Evolutionary conservation across 768 basidiomycete genomes (phyloP).

Genomic region (Phallus indusiatus): DNA sequence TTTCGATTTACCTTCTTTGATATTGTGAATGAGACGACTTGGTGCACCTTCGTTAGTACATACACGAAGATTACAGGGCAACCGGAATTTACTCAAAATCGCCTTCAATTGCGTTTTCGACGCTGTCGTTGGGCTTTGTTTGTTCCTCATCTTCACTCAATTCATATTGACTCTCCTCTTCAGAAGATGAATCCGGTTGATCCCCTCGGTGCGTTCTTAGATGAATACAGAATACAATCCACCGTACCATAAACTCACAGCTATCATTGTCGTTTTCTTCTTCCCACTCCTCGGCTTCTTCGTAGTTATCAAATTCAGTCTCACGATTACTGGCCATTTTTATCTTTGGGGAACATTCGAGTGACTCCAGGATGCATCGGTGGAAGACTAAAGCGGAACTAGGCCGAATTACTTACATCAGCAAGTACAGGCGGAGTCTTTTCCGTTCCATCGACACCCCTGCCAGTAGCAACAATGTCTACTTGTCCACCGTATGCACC

Average conservation of each 20-base stretch:
- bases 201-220: neutral
- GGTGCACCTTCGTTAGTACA: neutral
- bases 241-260: neutral
- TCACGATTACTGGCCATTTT: neutral
- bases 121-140: slow-evolving; percentile 12
- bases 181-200: neutral
- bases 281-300: neutral
- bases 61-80: slow-evolving; percentile 24
- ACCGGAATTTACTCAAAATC: slow-evolving; percentile 38
- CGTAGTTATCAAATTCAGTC: neutral
- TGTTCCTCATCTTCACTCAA: slow-evolving; percentile 30
- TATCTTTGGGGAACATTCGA: neutral
- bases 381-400: too few species aligned
- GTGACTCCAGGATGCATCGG: neutral
- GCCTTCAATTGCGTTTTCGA: slow-evolving; percentile 36
- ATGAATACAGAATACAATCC: neutral
- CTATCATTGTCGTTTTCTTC: neutral
- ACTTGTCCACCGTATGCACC: slow-evolving; percentile 89
- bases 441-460: too few species aligned
- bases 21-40: slow-evolving; percentile 62
- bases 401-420: too few species aligned
- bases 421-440: too few species aligned
- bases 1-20: slow-evolving; percentile 42
- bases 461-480: slow-evolving; percentile 22
- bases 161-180: slow-evolving; percentile 2